phyloP scores from a whole-genome alignment of 2,329 filamentous ascomycete genomes.

The Alternaria sp. region DNA sequence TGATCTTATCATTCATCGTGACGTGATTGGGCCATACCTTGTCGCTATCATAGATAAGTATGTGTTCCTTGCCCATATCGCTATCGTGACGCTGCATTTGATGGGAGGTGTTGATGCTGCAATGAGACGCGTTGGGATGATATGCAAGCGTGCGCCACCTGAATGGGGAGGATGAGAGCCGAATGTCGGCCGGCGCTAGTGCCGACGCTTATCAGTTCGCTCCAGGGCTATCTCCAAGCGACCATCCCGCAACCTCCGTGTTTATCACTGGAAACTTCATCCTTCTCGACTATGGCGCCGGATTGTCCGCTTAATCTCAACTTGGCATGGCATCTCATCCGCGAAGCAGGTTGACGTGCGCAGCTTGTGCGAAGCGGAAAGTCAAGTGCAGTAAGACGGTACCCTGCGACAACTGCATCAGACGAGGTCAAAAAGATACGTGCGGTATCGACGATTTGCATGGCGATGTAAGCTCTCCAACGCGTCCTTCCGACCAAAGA shows the following conservation, averaged over 20 bases:
- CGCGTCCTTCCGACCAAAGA: background rate
- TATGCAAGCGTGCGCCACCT: background rate
- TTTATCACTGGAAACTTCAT: background rate
- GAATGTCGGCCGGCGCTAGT: slow-evolving; percentile 4
- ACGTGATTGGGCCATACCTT: background rate
- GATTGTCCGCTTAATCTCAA: background rate
- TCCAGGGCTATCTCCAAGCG: background rate
- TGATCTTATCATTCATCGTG: background rate
- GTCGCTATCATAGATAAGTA: background rate
- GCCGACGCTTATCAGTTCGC: background rate
- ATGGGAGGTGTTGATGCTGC: background rate
- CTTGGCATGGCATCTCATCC: background rate
- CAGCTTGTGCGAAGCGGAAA: slow-evolving; percentile 37
- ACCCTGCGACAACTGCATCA: slow-evolving; percentile 50
- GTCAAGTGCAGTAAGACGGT: slow-evolving; percentile 50
- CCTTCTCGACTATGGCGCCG: background rate
- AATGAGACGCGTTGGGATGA: background rate
- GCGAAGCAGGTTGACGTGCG: slow-evolving; percentile 27
- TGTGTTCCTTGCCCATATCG: background rate
- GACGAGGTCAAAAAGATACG: slow-evolving; percentile 22
- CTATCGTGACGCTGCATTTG: background rate
- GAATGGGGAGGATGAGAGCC: background rate
- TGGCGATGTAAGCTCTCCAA: background rate
- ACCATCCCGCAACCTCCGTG: background rate
- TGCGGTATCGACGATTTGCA: slow-evolving; percentile 8